These are phyloP conservation scores for Lanmaoa rubissima DNA, from an alignment of 768 basidiomycete genomes.

Conservation along the genomic window DNA sequence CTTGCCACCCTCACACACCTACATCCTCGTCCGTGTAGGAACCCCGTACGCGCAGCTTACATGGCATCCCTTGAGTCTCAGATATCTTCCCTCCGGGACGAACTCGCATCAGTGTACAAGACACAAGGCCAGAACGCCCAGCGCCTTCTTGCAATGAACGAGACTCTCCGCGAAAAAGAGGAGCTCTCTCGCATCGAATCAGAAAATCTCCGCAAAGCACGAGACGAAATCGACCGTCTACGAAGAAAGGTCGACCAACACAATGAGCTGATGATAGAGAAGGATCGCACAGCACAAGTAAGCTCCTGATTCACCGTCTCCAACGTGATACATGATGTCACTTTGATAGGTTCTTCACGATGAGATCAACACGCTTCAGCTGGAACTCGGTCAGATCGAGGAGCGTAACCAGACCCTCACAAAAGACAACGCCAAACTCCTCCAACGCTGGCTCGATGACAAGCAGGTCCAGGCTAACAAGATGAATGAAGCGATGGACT, in stretches of 20 bases:
- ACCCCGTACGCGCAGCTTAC: slow-evolving; percentile 85
- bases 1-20: background rate
- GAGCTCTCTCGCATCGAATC: slow-evolving; percentile 79
- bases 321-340: background rate
- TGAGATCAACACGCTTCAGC: slow-evolving; percentile 87
- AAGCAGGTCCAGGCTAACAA: slow-evolving; percentile 91
- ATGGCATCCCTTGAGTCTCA: slow-evolving; percentile 91
- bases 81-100: slow-evolving; percentile 87
- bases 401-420: slow-evolving; percentile 83
- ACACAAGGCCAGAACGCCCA: slow-evolving; percentile 96
- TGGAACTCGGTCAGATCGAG: slow-evolving; percentile 88
- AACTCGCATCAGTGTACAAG: slow-evolving; percentile 93
- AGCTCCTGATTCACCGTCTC: slow-evolving; percentile 1
- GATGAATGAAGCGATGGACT: slow-evolving; percentile 92
- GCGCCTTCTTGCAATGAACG: slow-evolving; percentile 88
- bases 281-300: slow-evolving; percentile 88
- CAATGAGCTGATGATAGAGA: slow-evolving; percentile 81
- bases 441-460: slow-evolving; percentile 95
- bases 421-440: slow-evolving; percentile 90
- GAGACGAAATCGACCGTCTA: slow-evolving; percentile 71
- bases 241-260: slow-evolving; percentile 81
- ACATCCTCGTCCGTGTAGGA: slow-evolving; percentile 41
- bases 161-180: slow-evolving; percentile 91
- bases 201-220: slow-evolving; percentile 72
- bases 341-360: slow-evolving; percentile 80